Percentiles rank a stretch among this genome's conserved stretches.
Conservation (phyloP, 768 basidiomycete species). For the Leccinum variicolor region DNA sequence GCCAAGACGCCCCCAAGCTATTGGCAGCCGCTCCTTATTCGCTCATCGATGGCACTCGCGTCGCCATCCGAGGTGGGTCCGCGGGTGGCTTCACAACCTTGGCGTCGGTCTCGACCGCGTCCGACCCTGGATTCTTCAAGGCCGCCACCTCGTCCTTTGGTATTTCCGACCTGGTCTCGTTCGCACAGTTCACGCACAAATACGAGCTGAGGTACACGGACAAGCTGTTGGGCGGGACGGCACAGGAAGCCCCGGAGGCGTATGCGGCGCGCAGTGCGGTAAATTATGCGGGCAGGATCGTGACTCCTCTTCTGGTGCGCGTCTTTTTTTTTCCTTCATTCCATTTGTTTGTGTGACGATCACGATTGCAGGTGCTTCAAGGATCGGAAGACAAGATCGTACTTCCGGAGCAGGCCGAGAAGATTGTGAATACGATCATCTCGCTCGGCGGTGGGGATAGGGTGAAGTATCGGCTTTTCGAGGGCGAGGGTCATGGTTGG, state of each 20-base stretch:
- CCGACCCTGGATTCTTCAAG: conserved; percentile 45
- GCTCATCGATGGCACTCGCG: conserved; percentile 60
- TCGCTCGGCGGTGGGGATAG: conserved; percentile 16
- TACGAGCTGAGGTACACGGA: conserved; percentile 59
- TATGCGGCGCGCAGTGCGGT: conserved; percentile 63
- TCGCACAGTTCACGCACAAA: conserved; percentile 69
- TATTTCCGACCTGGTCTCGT: conserved; percentile 55
- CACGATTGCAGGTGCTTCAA: conserved; percentile 53
- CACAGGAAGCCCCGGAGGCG: conserved; percentile 50
- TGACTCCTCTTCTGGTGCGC: conserved; percentile 58
- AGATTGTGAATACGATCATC: conserved; percentile 28
- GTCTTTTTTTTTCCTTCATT: background rate
- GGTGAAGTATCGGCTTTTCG: conserved; percentile 38
- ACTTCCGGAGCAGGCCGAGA: conserved; percentile 57
- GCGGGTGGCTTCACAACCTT: conserved; percentile 74
- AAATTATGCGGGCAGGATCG: conserved; percentile 58
- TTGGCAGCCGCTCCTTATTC: conserved; percentile 45
- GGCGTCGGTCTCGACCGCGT: conserved; percentile 40
- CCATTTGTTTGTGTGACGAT: background rate
- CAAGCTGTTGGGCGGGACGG: conserved; percentile 64
- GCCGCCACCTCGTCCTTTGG: conserved; percentile 68
- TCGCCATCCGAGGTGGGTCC: conserved; percentile 68
- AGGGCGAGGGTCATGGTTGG: conserved; percentile 46
- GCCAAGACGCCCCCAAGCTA: conserved; percentile 47
- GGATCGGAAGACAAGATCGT: conserved; percentile 63